Conservation (phyloP, 345 rosid species). For the Erucastrum elatum region DNA sequence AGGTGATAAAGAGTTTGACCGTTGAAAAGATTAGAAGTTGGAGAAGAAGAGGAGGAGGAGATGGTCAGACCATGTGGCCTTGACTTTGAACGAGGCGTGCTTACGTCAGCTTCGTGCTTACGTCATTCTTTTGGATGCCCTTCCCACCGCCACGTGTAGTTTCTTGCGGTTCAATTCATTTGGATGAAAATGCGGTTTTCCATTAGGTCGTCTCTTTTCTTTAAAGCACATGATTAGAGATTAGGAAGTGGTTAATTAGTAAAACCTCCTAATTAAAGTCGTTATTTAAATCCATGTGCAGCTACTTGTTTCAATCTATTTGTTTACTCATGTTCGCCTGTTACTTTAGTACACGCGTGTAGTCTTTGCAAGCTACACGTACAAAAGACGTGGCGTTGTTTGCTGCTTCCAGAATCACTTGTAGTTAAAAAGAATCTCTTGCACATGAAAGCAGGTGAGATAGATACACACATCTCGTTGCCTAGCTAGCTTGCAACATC, state of each 20-base stretch:
- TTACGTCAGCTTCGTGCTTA: slow-evolving; percentile 21
- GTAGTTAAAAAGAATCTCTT: slow-evolving; percentile 6
- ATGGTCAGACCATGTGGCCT: slow-evolving; percentile 80
- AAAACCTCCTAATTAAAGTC: neutral
- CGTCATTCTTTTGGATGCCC: slow-evolving; percentile 8
- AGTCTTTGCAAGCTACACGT: neutral
- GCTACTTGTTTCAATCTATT: neutral
- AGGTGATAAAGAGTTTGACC: slow-evolving; percentile 78
- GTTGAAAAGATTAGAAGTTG: slow-evolving; percentile 57
- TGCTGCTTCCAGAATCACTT: slow-evolving; percentile 17
- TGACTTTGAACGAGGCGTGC: slow-evolving; percentile 73
- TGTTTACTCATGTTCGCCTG: neutral
- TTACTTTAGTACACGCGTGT: neutral
- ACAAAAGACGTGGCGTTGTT: slow-evolving; percentile 10
- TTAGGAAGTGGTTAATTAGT: slow-evolving; percentile 4
- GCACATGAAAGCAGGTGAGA: slow-evolving; percentile 11
- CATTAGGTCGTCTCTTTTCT: neutral
- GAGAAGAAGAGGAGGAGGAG: slow-evolving; percentile 4
- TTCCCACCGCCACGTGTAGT: slow-evolving; percentile 15
- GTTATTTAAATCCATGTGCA: neutral
- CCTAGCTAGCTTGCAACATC: neutral
- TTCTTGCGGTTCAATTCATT: neutral
- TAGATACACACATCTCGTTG: neutral
- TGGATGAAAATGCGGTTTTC: neutral
- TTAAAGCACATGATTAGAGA: neutral